These are phyloP conservation scores for Epichloe aotearoae DNA, from an alignment of 2,329 filamentous ascomycete genomes.

Conservation along the genomic window DNA sequence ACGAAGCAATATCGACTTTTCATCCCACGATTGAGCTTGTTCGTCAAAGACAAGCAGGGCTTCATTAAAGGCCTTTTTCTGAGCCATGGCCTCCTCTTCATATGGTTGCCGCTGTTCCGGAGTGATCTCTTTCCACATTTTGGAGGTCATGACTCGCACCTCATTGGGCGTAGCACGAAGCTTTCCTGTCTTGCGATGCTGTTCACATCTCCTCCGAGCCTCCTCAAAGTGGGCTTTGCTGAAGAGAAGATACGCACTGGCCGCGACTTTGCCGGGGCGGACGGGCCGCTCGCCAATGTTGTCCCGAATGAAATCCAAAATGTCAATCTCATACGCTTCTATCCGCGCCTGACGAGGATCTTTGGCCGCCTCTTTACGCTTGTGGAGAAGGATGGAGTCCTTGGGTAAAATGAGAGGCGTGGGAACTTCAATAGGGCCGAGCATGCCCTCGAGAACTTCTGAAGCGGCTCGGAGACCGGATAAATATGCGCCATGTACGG, in stretches of 20 bases:
- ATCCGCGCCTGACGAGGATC: constrained; percentile 38
- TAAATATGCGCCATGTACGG: constrained; percentile 90
- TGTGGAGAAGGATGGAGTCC: constrained; percentile 35
- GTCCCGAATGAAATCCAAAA: constrained; percentile 37
- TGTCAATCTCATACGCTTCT: constrained; percentile 42
- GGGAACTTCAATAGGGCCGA: constrained; percentile 70
- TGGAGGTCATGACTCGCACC: constrained; percentile 71
- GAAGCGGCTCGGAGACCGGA: constrained; percentile 83
- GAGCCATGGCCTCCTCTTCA: constrained; percentile 56
- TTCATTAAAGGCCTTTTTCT: constrained; percentile 51
- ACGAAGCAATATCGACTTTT: constrained; percentile 42
- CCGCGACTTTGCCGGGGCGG: constrained; percentile 58
- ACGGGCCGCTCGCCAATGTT: constrained; percentile 62
- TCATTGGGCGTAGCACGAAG: constrained; percentile 61
- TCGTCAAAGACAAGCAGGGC: constrained; percentile 46
- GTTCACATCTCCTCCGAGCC: constrained; percentile 46
- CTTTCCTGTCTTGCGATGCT: constrained; percentile 47
- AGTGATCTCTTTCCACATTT: constrained; percentile 75
- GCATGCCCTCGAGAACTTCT: constrained; percentile 66
- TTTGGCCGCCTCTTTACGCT: constrained; percentile 39
- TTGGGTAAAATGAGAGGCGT: constrained; percentile 60
- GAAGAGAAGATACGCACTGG: constrained; percentile 82
- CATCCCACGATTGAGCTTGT: constrained; percentile 59
- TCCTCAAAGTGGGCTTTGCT: constrained; percentile 65
- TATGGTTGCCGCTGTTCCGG: constrained; percentile 64